Conservation (phyloP, 169 alveolate genomes). For the Amoebophrya sp. region DNA sequence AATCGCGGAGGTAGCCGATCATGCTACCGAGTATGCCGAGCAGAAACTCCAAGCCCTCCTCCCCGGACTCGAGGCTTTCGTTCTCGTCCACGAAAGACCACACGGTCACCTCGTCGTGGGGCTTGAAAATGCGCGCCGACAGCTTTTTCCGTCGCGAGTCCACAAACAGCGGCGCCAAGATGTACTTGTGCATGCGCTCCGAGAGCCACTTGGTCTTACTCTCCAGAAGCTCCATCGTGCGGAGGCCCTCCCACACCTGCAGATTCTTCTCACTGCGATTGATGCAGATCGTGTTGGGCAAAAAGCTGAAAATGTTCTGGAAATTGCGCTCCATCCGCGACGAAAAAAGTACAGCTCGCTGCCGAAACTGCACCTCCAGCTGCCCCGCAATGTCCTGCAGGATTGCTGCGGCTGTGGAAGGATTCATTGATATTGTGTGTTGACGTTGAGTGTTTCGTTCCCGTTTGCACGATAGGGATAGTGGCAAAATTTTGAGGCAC, state of each 20-base stretch:
- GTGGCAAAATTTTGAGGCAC: too few relatives aligned
- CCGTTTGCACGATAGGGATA: too few relatives aligned
- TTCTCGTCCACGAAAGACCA: conserved; percentile 2
- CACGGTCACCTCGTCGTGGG: conserved; percentile 8
- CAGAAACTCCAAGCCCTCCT: background rate
- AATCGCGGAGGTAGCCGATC: conserved; percentile 18
- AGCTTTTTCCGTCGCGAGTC: background rate
- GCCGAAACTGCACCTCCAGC: conserved; percentile 13
- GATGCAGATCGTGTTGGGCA: conserved; percentile 8
- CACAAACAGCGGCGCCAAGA: background rate
- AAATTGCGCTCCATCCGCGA: background rate
- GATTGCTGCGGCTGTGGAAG: background rate
- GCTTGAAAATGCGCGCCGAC: background rate
- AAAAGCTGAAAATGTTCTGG: background rate
- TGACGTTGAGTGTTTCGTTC: too few relatives aligned
- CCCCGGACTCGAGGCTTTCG: background rate
- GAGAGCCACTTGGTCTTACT: background rate
- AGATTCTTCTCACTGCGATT: background rate
- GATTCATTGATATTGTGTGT: too few relatives aligned
- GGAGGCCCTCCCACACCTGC: background rate
- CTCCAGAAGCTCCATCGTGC: background rate
- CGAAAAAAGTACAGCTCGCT: background rate
- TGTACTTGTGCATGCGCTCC: background rate
- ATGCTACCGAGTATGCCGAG: conserved; percentile 10
- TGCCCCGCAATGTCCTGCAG: background rate